Percentiles rank a stretch among this genome's conserved stretches.
Conservation (phyloP, 2,329 filamentous ascomycete species). For the Penicillium freii region DNA sequence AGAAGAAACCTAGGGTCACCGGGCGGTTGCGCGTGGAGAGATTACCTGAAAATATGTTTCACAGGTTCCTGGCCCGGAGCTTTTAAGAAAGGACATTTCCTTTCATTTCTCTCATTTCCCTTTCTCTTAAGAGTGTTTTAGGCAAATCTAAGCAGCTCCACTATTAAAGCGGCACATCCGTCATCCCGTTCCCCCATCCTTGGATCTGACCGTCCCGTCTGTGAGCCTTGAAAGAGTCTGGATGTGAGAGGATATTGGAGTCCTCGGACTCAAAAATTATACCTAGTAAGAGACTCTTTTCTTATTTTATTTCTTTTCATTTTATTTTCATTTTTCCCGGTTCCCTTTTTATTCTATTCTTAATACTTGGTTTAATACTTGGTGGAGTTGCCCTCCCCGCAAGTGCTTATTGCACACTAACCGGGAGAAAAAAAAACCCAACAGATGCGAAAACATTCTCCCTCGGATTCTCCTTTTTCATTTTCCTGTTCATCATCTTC, state of each 20-base stretch:
- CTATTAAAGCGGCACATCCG: slow-evolving; percentile 9
- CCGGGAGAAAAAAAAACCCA: background rate
- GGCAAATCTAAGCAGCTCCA: background rate
- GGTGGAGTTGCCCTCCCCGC: slow-evolving; percentile 7
- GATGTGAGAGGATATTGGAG: background rate
- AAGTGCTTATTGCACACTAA: slow-evolving; percentile 13
- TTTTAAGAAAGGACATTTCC: background rate
- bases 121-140: background rate
- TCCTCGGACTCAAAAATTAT: background rate
- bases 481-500: slow-evolving; percentile 23
- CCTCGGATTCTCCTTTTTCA: slow-evolving; percentile 16
- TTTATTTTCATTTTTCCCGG: no score
- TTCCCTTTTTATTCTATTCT: background rate
- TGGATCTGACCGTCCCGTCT: background rate
- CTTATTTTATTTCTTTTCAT: background rate
- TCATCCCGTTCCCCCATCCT: slow-evolving; percentile 1
- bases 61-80: slow-evolving; percentile 19
- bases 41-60: slow-evolving; percentile 15
- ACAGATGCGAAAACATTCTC: slow-evolving; percentile 14
- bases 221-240: background rate
- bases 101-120: no score
- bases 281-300: background rate
- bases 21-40: slow-evolving; percentile 21
- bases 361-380: no score
- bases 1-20: slow-evolving; percentile 19